Percentiles rank a stretch among this genome's conserved stretches.
Conservation (phyloP, 805 yeast genomes). For the Kluyveromyces siamensis region DNA sequence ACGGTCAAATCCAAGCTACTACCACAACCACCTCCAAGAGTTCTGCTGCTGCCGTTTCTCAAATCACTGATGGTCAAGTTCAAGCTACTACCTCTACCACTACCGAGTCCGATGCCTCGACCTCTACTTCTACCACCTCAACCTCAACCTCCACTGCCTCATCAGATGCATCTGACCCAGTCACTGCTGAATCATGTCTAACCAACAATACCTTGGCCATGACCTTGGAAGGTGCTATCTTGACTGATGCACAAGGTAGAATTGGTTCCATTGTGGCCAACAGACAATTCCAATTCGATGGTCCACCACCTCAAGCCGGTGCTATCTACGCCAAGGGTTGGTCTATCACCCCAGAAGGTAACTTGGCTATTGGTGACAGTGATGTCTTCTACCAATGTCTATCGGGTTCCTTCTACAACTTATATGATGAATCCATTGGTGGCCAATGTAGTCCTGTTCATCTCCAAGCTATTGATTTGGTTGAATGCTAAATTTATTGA, state of each 20-base stretch:
- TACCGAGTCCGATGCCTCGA: conserved; percentile 17
- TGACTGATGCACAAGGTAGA: conserved; percentile 51
- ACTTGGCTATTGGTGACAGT: conserved; percentile 51
- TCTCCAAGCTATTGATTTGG: conserved; percentile 41
- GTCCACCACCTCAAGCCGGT: conserved; percentile 72
- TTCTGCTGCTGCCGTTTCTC: conserved; percentile 27
- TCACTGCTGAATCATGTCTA: conserved; percentile 22
- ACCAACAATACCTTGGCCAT: conserved; percentile 37
- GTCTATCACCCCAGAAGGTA: conserved; percentile 45
- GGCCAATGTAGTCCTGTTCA: conserved; percentile 48
- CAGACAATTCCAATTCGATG: conserved; percentile 72
- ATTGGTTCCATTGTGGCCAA: conserved; percentile 64
- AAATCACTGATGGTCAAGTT: conserved; percentile 37
- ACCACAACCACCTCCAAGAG: conserved; percentile 26
- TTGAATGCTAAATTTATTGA: conserved; percentile 20
- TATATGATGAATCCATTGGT: conserved; percentile 48
- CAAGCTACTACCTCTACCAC: conserved; percentile 28
- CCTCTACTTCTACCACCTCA: conserved; percentile 24
- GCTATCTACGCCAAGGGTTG: conserved; percentile 56
- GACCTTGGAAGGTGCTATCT: conserved; percentile 39
- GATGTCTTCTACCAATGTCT: conserved; percentile 56
- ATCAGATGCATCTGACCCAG: conserved; percentile 12
- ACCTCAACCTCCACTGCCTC: conserved; percentile 22
- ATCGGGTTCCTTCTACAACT: conserved; percentile 61
- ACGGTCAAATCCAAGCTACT: conserved; percentile 38